phyloP scores from a whole-genome alignment of 345 rosid genomes.

The Cochlearia excelsa region DNA sequence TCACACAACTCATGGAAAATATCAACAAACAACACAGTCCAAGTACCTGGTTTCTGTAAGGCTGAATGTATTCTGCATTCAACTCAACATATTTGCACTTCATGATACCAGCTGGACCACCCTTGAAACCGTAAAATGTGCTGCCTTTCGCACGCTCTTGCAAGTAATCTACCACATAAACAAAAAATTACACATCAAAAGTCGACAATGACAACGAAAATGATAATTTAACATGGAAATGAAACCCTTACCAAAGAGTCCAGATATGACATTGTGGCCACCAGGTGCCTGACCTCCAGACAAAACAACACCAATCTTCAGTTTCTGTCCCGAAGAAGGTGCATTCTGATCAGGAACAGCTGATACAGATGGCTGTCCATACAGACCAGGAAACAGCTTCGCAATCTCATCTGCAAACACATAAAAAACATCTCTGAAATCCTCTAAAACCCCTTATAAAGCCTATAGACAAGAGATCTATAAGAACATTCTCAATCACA shows the following conservation, averaged over 20 bases:
- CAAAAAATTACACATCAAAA: conserved; percentile 16
- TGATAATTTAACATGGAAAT: not conserved
- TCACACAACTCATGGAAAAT: not conserved
- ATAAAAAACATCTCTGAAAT: not conserved
- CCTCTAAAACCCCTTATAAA: conserved; percentile 1
- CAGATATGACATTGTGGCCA: conserved; percentile 95
- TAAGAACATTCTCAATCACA: not conserved
- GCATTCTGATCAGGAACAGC: conserved; percentile 48
- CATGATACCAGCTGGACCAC: conserved; percentile 99
- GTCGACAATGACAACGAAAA: not conserved
- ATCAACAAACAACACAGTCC: not conserved
- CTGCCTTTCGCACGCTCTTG: conserved; percentile 83
- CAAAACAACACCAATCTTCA: conserved; percentile 90
- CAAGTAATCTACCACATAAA: conserved; percentile 64
- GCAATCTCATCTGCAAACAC: conserved; percentile 67
- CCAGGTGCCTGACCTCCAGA: conserved; percentile 99
- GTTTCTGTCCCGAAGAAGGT: conserved; percentile 42
- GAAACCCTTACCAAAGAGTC: conserved; percentile 67
- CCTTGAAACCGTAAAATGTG: conserved; percentile 78
- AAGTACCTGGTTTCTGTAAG: conserved; percentile 89
- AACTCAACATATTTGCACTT: conserved; percentile 85
- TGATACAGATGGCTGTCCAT: conserved; percentile 79
- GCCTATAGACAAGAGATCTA: conserved; percentile 18
- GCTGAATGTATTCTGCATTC: conserved; percentile 63
- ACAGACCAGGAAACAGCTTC: conserved; percentile 80